Conservation (phyloP, 2,329 filamentous ascomycete genomes). For the Pseudogymnoascus sp. region DNA sequence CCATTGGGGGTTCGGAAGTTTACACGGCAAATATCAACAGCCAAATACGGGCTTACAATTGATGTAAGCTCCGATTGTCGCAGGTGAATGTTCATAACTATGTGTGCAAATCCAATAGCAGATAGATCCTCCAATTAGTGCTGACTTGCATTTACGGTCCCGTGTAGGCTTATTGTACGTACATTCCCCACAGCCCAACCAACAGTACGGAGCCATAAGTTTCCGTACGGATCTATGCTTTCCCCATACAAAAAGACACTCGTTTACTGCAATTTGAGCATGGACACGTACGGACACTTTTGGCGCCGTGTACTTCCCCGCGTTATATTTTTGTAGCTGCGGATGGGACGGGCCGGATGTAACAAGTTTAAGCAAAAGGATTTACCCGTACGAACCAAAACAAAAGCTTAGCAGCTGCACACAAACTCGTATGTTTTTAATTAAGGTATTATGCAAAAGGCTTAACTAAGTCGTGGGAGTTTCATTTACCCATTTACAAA, state of each 20-base stretch:
- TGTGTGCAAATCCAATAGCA: not conserved
- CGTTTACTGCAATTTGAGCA: no score
- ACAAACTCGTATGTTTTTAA: not conserved
- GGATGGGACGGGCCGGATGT: not conserved
- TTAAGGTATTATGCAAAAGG: constrained; percentile 1
- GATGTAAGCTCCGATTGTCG: not conserved
- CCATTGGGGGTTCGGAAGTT: no score
- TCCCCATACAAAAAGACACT: no score
- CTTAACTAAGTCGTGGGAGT: not conserved
- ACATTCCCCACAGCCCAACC: not conserved
- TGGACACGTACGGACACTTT: no score
- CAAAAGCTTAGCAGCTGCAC: not conserved
- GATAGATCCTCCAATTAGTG: not conserved
- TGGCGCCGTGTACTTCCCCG: no score
- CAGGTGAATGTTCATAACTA: not conserved
- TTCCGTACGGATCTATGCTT: no score
- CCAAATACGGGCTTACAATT: not conserved
- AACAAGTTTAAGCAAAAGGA: not conserved
- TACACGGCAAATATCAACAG: no score
- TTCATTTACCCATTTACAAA: not conserved
- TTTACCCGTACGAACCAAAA: not conserved
- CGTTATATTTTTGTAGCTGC: not conserved
- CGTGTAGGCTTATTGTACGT: not conserved
- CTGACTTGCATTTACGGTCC: not conserved
- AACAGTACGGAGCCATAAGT: no score